Evolutionary conservation across 192 early-diverging fungal genomes (phyloP).

Genomic region (Gaertneriomyces semiglobifer): DNA sequence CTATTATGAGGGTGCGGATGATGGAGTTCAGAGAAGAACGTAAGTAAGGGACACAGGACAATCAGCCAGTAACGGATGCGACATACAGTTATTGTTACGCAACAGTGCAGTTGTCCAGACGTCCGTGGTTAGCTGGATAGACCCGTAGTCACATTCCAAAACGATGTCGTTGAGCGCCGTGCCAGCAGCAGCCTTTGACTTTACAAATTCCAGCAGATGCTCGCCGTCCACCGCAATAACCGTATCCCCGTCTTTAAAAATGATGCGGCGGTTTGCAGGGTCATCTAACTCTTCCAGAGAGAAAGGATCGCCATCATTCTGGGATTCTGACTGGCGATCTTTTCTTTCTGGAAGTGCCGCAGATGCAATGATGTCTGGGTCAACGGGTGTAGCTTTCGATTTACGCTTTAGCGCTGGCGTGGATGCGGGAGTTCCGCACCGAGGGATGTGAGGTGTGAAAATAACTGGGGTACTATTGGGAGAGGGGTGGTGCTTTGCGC

Average conservation of each 20-base stretch:
- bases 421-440: too few species aligned
- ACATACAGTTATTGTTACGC: constrained; percentile 11
- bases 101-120: constrained; percentile 14
- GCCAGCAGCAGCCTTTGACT: constrained; percentile 9
- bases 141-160: background rate
- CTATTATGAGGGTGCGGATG: constrained; percentile 7
- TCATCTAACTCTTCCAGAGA: constrained; percentile 9
- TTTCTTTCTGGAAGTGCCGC: background rate
- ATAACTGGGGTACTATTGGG: too few species aligned
- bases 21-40: too few species aligned
- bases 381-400: background rate
- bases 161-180: constrained; percentile 12
- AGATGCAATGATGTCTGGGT: background rate
- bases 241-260: constrained; percentile 7
- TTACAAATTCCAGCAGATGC: constrained; percentile 9
- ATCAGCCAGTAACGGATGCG: background rate
- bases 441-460: too few species aligned
- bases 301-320: constrained; percentile 14
- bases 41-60: background rate
- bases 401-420: too few species aligned
- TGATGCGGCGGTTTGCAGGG: constrained; percentile 4
- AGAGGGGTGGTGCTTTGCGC: too few species aligned
- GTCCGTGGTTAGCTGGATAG: constrained; percentile 13
- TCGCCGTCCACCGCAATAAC: constrained; percentile 11
- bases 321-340: background rate